A percentile compares a stretch with the other conserved stretches of the same genome.
phyloP scores from a whole-genome alignment of 2,329 filamentous ascomycete genomes.

The Exutisphaerella laricina region DNA sequence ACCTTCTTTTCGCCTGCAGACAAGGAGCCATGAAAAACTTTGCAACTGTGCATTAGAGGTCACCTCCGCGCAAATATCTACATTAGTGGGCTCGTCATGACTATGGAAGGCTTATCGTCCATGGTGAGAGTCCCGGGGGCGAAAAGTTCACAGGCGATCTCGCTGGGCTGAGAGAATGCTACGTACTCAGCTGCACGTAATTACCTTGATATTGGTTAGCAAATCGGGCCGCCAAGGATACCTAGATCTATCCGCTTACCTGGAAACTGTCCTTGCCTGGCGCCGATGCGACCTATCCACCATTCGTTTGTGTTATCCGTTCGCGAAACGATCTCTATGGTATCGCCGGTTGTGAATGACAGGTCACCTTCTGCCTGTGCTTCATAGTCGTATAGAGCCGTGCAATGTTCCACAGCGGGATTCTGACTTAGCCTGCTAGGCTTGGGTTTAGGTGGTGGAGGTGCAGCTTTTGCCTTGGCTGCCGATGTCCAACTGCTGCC shows the following conservation, averaged over 20 bases:
- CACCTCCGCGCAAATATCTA: too few relatives aligned
- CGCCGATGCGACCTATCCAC: constrained; percentile 82
- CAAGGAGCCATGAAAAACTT: too few relatives aligned
- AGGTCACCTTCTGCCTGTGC: constrained; percentile 92
- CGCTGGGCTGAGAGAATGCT: constrained; percentile 6
- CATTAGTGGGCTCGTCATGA: too few relatives aligned
- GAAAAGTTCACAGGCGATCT: constrained; percentile 5
- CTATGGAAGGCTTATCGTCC: too few relatives aligned
- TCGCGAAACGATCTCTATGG: constrained; percentile 78
- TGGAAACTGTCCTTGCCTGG: constrained; percentile 86
- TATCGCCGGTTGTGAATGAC: constrained; percentile 80
- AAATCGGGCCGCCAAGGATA: neutral
- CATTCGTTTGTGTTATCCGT: constrained; percentile 85
- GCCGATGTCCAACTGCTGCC: constrained; percentile 39
- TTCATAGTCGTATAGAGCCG: constrained; percentile 91
- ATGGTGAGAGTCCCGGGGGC: too few relatives aligned
- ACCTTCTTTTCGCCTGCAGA: too few relatives aligned
- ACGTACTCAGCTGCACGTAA: constrained; percentile 43
- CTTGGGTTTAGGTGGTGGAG: constrained; percentile 53
- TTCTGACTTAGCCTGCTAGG: constrained; percentile 62
- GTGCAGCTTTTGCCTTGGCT: constrained; percentile 46
- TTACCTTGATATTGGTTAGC: constrained; percentile 35
- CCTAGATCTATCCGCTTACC: constrained; percentile 48
- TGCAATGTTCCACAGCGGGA: constrained; percentile 69
- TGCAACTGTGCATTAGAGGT: too few relatives aligned